Evolutionary conservation across 2,329 filamentous ascomycete genomes (phyloP).

Genomic region (Neurospora crassa): DNA sequence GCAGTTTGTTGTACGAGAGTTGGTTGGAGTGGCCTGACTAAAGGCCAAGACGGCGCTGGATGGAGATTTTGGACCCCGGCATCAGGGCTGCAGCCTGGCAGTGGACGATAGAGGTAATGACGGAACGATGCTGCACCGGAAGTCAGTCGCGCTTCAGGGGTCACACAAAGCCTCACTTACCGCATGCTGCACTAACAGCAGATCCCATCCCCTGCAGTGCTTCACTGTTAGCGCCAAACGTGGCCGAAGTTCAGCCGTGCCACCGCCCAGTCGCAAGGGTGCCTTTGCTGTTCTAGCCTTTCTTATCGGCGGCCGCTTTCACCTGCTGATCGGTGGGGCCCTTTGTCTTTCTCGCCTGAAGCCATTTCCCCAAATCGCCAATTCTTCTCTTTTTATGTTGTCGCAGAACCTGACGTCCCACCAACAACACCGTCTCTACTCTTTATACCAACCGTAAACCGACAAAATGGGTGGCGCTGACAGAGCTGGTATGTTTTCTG

Average conservation of each 20-base stretch:
- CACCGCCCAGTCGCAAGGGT: background rate
- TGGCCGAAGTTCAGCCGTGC: background rate
- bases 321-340: background rate
- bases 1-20: background rate
- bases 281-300: background rate
- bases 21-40: background rate
- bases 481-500: constrained; percentile 47
- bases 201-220: background rate
- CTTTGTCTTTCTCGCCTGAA: background rate
- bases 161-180: background rate
- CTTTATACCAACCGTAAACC: background rate
- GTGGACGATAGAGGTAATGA: background rate
- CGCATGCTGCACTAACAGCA: background rate
- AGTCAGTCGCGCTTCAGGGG: background rate
- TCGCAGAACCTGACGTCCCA: background rate
- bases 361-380: background rate
- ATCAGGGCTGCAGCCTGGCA: background rate
- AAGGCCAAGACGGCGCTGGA: background rate
- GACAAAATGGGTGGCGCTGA: constrained; percentile 54
- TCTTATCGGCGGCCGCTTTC: background rate
- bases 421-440: background rate
- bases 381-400: background rate
- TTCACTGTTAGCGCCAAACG: background rate
- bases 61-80: background rate
- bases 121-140: background rate